Conservation (phyloP, 2,329 filamentous ascomycete genomes). For the Fusarium oligoseptatum region DNA sequence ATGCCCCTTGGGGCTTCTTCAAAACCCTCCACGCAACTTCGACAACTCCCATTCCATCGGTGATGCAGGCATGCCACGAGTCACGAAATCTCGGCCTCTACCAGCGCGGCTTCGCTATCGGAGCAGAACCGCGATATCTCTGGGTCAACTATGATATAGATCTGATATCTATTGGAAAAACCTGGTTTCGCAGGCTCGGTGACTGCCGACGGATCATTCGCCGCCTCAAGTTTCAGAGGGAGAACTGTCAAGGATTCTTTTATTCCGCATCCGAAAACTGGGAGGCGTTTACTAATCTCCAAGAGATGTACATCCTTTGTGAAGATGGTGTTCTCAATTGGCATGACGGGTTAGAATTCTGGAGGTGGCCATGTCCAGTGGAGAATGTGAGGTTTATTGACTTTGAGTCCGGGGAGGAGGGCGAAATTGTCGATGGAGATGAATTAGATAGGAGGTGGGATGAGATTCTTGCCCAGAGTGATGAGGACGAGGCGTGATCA, state of each 20-base stretch:
- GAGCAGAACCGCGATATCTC: constrained; percentile 2
- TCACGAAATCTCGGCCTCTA: constrained; percentile 5
- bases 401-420: background rate
- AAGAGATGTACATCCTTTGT: background rate
- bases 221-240: background rate
- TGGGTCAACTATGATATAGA: constrained; percentile 6
- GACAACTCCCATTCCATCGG: background rate
- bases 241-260: background rate
- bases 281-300: background rate
- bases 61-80: constrained; percentile 8
- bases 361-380: background rate
- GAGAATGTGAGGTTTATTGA: background rate
- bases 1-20: no score
- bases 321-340: background rate
- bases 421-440: background rate
- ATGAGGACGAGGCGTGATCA: no score
- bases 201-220: background rate
- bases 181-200: background rate
- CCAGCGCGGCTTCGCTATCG: background rate
- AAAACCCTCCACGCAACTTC: background rate
- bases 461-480: background rate
- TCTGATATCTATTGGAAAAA: constrained; percentile 7
- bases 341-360: background rate
- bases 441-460: background rate
- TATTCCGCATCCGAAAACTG: no score